Conservation (phyloP, 31 red algal species). For the Bonnemaisonia californica region DNA sequence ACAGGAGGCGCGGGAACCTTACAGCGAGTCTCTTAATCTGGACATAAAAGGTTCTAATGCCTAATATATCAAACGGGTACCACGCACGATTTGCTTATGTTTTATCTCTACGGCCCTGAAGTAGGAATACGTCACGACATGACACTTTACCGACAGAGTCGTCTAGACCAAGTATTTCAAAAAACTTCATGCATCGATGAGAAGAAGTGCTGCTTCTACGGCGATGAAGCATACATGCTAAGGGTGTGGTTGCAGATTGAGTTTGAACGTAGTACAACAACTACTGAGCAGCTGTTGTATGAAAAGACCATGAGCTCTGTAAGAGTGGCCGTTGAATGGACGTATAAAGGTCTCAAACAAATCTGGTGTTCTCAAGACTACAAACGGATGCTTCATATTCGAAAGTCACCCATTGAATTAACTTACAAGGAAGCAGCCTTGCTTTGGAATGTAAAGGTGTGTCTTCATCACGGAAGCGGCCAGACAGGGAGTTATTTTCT, state of each 20-base stretch:
- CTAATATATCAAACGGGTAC: conserved; percentile 9
- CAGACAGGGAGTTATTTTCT: conserved; percentile 1
- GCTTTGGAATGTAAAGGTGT: conserved; percentile 35
- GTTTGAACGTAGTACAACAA: not conserved
- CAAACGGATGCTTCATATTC: conserved; percentile 14
- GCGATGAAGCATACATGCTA: conserved; percentile 31
- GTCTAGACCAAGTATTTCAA: conserved; percentile 6
- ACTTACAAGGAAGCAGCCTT: not conserved
- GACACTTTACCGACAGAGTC: conserved; percentile 26
- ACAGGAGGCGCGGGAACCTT: not conserved
- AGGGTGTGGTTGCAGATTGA: conserved; percentile 29
- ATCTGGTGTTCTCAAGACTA: conserved; percentile 12
- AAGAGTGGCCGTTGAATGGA: conserved; percentile 16
- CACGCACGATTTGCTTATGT: conserved; percentile 24
- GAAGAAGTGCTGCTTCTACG: conserved; percentile 27
- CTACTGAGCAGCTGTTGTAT: not conserved
- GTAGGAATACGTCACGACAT: conserved; percentile 31
- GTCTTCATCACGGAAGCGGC: not conserved
- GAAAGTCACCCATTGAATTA: conserved; percentile 19
- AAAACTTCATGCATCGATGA: not conserved
- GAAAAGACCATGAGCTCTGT: conserved; percentile 27
- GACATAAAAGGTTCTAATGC: conserved; percentile 8
- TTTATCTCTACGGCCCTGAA: conserved; percentile 14
- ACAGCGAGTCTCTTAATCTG: conserved; percentile 6
- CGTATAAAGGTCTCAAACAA: conserved; percentile 8